A percentile compares a stretch with the other conserved stretches of the same genome.
Evolutionary conservation across 2,329 filamentous ascomycete genomes (phyloP).

Genomic region (Amphichorda felina): DNA sequence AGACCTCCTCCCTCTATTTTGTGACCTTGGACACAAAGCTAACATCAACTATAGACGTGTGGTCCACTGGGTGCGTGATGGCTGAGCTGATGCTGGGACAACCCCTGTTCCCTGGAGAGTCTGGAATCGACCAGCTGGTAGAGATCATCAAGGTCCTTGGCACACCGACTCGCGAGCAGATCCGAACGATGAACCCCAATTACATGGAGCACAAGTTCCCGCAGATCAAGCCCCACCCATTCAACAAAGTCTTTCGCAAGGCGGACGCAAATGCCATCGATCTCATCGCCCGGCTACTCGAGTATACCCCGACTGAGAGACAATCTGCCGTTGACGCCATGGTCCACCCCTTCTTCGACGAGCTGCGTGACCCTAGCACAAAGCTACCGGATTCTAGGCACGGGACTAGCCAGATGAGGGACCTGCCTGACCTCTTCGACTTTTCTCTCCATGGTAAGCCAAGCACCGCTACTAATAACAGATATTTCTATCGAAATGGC

Average conservation of each 20-base stretch:
- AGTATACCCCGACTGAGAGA: constrained; percentile 95
- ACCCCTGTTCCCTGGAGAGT: constrained; percentile 94
- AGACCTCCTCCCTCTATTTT: constrained; percentile 18
- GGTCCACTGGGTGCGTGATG: constrained; percentile 99
- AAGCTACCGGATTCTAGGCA: constrained; percentile 91
- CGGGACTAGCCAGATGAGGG: constrained; percentile 64
- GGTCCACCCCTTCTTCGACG: constrained; percentile 98
- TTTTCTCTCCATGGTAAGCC: constrained; percentile 83
- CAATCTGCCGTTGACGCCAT: constrained; percentile 90
- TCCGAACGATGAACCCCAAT: constrained; percentile 99
- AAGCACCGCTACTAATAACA: background rate
- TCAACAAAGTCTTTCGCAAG: constrained; percentile 98
- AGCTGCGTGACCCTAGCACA: constrained; percentile 83
- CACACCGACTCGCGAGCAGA: constrained; percentile 93
- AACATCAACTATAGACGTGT: constrained; percentile 69
- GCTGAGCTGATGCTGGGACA: constrained; percentile 98
- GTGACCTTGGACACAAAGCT: constrained; percentile 1
- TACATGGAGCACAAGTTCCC: constrained; percentile 99
- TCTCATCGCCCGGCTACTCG: constrained; percentile 81
- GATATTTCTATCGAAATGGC: background rate
- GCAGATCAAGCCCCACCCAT: constrained; percentile 98
- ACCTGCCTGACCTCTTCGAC: constrained; percentile 81
- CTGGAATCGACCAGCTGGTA: constrained; percentile 94
- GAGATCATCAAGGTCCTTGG: constrained; percentile 99
- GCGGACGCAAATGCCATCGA: constrained; percentile 89